Evolutionary conservation across 2,329 filamentous ascomycete genomes (phyloP).

Genomic region (Dactylellina haptotyla): DNA sequence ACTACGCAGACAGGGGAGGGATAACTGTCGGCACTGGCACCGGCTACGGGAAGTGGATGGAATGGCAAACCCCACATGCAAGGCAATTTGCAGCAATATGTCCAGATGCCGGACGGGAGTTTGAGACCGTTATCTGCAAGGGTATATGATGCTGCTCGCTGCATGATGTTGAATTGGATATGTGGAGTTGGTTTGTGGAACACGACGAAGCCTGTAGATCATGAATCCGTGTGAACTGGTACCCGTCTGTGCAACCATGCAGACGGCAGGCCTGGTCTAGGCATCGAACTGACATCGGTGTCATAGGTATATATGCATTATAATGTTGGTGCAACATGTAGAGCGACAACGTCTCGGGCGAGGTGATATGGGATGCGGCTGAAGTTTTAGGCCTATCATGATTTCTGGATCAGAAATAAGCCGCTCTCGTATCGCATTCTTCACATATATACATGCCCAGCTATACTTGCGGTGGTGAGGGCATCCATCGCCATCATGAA

Average conservation of each 20-base stretch:
- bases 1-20: constrained; percentile 4
- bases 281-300: too few species aligned
- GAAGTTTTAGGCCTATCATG: too few species aligned
- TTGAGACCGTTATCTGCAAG: constrained; percentile 4
- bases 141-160: not conserved
- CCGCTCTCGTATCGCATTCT: too few species aligned
- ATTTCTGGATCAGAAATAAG: too few species aligned
- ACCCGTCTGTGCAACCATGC: not conserved
- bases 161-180: not conserved
- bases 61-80: constrained; percentile 26
- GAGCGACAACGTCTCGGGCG: too few species aligned
- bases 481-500: not conserved
- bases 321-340: too few species aligned
- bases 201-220: too few species aligned
- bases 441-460: not conserved
- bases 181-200: constrained; percentile 1
- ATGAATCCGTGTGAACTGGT: too few species aligned
- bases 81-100: constrained; percentile 3
- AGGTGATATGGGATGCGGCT: too few species aligned
- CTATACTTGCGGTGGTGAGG: not conserved
- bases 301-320: too few species aligned
- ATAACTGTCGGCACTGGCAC: constrained; percentile 15
- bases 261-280: too few species aligned
- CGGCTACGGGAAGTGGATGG: constrained; percentile 28
- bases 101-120: constrained; percentile 29